Base-by-base conservation (phyloP, 2,329 filamentous ascomycete genomes). In the Nemania sp. region DNA sequence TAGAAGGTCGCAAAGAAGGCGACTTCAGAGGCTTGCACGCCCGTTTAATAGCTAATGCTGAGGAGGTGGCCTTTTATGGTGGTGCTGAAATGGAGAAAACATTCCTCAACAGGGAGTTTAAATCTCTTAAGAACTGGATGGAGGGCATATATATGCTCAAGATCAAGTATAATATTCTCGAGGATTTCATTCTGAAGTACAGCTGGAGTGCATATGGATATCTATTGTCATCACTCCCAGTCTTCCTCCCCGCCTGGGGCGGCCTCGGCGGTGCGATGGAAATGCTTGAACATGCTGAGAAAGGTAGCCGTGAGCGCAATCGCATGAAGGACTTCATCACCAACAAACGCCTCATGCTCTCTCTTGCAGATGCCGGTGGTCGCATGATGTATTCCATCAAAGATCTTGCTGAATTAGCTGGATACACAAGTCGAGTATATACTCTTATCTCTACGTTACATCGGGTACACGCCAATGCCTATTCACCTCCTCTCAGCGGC, bases 331-430 rank as follows among this genome's bases (percentile, higher is more conserved):
- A 96, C 35, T 99, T 99, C 77, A 97, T 99, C 77, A 99, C 95
- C 12, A 99, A 99, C 79, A 98, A 99, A 77, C 88, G 95, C 4
- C 87, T 99, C 40, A 98, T 99, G 95, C 84, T 99, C 34, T 98
- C 94, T 15, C 84, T 99, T 39, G 95, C 95, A 10, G 95, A 99
- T 76, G 95, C 95, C 1, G 95, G 95, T 60, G 94, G 94, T 25
- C 86, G 95, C 48, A 97, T 99, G 92, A 99, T 99, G 95, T 99
- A 99, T 80, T 95, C 91, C 64, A 96, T 99, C 81, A 99, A 99
- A 77, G 96, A 99, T 72, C 85, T 99, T 37, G 93, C 93, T 1
- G 95, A 99, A 74, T 82, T 99, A 35, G 95, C 95, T 5, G 95
- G 95, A 20, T 96, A 98, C 78, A 99, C 95, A 0, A 97, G 92